Base-by-base conservation (phyloP, 2,329 filamentous ascomycete species). In the Cytospora piceicola region DNA sequence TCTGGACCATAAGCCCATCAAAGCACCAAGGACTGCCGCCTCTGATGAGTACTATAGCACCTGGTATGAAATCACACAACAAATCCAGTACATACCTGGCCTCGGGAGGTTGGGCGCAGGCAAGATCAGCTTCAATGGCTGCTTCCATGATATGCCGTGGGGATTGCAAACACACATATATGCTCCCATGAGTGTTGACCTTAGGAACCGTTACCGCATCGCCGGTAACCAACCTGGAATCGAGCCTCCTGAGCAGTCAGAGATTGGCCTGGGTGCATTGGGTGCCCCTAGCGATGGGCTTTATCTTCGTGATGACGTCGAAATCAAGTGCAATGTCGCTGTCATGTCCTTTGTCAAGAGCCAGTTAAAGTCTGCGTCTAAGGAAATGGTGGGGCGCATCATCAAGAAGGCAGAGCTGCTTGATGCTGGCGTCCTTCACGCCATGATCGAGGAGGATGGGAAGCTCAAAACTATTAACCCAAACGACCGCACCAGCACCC, bases 91-190 rank as follows among this genome's bases (percentile, higher is more conserved):
- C 70, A 78, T 90, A 7, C 88, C 89, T 0, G 89, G 89, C 39
- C 78, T 90, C 63, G 88, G 88, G 70, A 86, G 81, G 76, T 81
- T 89, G 67, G 88, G 88, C 29, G 85, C 86, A 4, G 84, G 87
- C 73, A 85, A 86, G 72, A 89, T 91, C 76, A 83, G 80, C 56
- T 91, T 91, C 78, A 89, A 87, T 67, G 89, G 87, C 67, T 90
- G 88, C 73, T 91, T 91, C 74, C 89, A 91, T 73, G 84, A 91
- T 74, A 86, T 90, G 80, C 87, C 88, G 3, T 90, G 87, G 85
- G 89, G 89, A 4, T 77, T 91, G 66, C 89, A 91, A 77, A 90
- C 87, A 12, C 89, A 91, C 77, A 87, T 88, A 61, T 90, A 90
- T 73, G 88, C 87, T 52, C 89, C 89, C 36, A 83, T 90, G 73